Evolutionary conservation across 2,329 filamentous ascomycete genomes (phyloP).

Genomic region (Aureobasidium sp.): DNA sequence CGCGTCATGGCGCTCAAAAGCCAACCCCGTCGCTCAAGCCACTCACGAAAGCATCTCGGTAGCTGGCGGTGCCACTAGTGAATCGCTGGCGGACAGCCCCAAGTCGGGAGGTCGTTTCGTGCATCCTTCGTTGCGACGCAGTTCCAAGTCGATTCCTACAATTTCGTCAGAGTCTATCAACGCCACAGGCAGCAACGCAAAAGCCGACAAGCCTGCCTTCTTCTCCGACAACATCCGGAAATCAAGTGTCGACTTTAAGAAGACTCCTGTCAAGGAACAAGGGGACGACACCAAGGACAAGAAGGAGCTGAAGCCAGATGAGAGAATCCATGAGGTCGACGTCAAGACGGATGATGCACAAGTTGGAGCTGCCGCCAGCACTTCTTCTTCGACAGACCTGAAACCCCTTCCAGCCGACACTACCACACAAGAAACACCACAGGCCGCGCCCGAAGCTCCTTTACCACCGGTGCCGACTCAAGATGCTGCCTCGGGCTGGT

Average conservation of each 20-base stretch:
- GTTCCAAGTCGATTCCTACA: constrained; percentile 36
- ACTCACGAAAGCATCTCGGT: constrained; percentile 38
- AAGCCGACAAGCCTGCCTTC: constrained; percentile 20
- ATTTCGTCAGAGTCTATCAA: constrained; percentile 38
- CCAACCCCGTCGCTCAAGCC: constrained; percentile 38
- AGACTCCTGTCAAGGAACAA: background rate
- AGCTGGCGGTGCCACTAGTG: constrained; percentile 34
- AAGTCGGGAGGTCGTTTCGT: constrained; percentile 14
- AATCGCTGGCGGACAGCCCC: constrained; percentile 27
- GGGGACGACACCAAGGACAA: constrained; percentile 7
- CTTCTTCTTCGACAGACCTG: background rate
- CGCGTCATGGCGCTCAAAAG: constrained; percentile 38
- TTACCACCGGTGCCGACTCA: constrained; percentile 34
- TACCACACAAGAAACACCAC: background rate
- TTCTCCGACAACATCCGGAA: constrained; percentile 12
- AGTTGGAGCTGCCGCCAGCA: constrained; percentile 12
- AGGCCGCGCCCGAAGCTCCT: constrained; percentile 21
- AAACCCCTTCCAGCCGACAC: background rate
- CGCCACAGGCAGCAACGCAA: constrained; percentile 28
- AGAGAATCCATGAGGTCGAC: background rate
- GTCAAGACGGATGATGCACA: constrained; percentile 19
- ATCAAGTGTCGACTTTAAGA: background rate
- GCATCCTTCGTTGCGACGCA: constrained; percentile 14
- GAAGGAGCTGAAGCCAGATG: constrained; percentile 8
- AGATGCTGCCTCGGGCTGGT: constrained; percentile 18